Conservation (phyloP, 805 yeast genomes). For the Phaffomyces antillensis region DNA sequence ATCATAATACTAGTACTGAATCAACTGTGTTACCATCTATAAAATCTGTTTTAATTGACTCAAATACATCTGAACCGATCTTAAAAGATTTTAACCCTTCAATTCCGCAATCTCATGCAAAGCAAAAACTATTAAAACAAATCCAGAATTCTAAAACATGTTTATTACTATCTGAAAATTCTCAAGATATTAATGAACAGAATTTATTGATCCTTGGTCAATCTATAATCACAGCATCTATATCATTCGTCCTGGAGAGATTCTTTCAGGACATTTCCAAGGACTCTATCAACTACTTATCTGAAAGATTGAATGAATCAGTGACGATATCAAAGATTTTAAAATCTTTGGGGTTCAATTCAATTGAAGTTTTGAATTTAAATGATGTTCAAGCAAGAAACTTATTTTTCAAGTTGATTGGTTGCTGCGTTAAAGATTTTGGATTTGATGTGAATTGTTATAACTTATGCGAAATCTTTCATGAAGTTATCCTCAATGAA, state of each 20-base stretch:
- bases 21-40: conserved; percentile 2
- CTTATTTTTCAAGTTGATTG: conserved; percentile 51
- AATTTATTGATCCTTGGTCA: conserved; percentile 54
- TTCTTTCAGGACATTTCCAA: conserved; percentile 48
- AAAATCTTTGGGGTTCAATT: conserved; percentile 28
- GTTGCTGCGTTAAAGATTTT: conserved; percentile 69
- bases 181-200: conserved; percentile 25
- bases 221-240: conserved; percentile 44
- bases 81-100: conserved; percentile 3
- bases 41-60: not conserved
- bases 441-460: conserved; percentile 67
- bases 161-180: conserved; percentile 34
- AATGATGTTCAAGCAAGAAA: conserved; percentile 47
- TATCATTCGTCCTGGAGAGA: conserved; percentile 57
- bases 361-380: conserved; percentile 23
- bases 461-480: conserved; percentile 63
- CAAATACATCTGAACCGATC: not conserved
- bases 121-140: conserved; percentile 34
- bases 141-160: conserved; percentile 62
- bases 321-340: conserved; percentile 28
- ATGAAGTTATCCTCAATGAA: conserved; percentile 50
- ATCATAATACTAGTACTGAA: not conserved
- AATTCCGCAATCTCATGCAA: conserved; percentile 9
- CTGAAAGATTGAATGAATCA: conserved; percentile 36
- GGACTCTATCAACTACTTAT: conserved; percentile 47